A percentile compares a stretch with the other conserved stretches of the same genome.
Conservation (phyloP, 116 monocot species). For the Papilionanthe hybrid region DNA sequence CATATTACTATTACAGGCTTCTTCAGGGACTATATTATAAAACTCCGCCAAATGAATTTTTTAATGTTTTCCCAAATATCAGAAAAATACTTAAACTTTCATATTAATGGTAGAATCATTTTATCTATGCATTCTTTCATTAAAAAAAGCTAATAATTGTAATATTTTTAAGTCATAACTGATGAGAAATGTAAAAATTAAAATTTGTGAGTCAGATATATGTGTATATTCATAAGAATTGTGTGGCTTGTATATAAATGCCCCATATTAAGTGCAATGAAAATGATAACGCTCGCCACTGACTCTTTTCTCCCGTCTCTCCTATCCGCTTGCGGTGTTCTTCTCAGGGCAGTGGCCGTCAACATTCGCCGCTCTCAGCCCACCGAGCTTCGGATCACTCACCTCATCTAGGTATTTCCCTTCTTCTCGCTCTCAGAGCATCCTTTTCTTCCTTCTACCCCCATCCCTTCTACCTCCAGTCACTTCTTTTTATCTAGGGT, state of each 20-base stretch:
- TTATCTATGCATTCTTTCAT: too few relatives aligned
- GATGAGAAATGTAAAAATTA: too few relatives aligned
- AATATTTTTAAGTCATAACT: too few relatives aligned
- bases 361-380: not conserved
- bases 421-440: not conserved
- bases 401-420: constrained; percentile 1
- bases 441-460: not conserved
- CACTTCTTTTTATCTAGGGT: constrained; percentile 1
- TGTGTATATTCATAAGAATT: too few relatives aligned
- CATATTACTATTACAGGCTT: not conserved
- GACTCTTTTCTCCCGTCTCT: not conserved
- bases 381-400: constrained; percentile 14
- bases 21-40: too few relatives aligned
- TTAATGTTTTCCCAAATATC: not conserved
- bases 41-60: not conserved
- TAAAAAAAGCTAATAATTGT: too few relatives aligned
- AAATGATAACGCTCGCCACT: not conserved
- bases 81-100: too few relatives aligned
- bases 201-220: too few relatives aligned
- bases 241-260: too few relatives aligned
- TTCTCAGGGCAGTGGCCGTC: constrained; percentile 13
- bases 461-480: not conserved
- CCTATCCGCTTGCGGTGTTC: not conserved
- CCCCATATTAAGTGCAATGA: too few relatives aligned
- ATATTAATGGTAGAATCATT: too few relatives aligned